Percentiles rank a stretch among this genome's conserved stretches.
Conservation (phyloP, 2,329 filamentous ascomycete species). For the Diaporthe amygdali region DNA sequence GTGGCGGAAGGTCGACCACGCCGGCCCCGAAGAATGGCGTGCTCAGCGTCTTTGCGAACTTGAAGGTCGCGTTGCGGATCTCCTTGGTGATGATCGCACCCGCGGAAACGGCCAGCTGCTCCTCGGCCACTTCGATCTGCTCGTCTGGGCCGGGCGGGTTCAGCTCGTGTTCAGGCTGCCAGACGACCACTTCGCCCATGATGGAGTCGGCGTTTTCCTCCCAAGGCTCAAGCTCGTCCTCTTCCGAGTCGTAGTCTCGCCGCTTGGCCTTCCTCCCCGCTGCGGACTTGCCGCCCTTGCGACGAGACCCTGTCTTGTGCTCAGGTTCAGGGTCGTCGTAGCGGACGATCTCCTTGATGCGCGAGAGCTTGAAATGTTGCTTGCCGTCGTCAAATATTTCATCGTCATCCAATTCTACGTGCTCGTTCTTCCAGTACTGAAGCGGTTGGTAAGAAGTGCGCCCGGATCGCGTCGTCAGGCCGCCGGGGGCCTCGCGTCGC, state of each 20-base stretch:
- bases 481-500: slow-evolving; percentile 45
- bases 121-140: slow-evolving; percentile 56
- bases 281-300: slow-evolving; percentile 12
- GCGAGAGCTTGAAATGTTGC: slow-evolving; percentile 65
- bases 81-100: slow-evolving; percentile 62
- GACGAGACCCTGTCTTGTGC: slow-evolving; percentile 25
- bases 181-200: slow-evolving; percentile 66
- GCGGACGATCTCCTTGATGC: slow-evolving; percentile 79
- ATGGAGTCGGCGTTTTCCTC: slow-evolving; percentile 71
- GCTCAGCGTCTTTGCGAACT: slow-evolving; percentile 86
- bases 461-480: slow-evolving; percentile 73
- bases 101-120: slow-evolving; percentile 62
- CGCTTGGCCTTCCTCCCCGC: slow-evolving; percentile 37
- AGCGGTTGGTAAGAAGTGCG: slow-evolving; percentile 80
- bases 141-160: slow-evolving; percentile 61
- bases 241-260: slow-evolving; percentile 41
- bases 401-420: slow-evolving; percentile 69
- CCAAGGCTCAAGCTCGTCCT: slow-evolving; percentile 71
- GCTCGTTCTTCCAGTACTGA: slow-evolving; percentile 87
- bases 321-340: slow-evolving; percentile 64
- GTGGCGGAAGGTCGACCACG: slow-evolving; percentile 85
- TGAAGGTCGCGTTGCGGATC: slow-evolving; percentile 73
- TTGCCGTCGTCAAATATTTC: slow-evolving; percentile 51
- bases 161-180: slow-evolving; percentile 63
- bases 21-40: slow-evolving; percentile 88